These are phyloP conservation scores for Arthrinium puccinioides DNA, from an alignment of 2,329 filamentous ascomycete species.

Conservation along the genomic window DNA sequence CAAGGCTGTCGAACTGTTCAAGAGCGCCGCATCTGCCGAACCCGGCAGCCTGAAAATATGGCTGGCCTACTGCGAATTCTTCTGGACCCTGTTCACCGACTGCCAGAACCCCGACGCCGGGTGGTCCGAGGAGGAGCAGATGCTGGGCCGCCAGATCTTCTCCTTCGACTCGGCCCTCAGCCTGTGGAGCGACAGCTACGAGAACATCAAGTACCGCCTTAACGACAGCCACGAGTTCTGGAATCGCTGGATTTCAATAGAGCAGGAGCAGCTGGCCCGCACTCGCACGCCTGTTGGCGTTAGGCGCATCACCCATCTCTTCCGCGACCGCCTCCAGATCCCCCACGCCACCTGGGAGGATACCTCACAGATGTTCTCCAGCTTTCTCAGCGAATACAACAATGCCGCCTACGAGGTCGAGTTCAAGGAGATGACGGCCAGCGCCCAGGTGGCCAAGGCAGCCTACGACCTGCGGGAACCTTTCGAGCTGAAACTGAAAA, in stretches of 20 bases:
- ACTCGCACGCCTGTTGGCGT: conserved; percentile 49
- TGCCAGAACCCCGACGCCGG: conserved; percentile 48
- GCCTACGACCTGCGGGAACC: conserved; percentile 58
- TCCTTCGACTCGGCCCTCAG: conserved; percentile 58
- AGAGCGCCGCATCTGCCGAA: conserved; percentile 62
- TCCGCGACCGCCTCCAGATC: conserved; percentile 61
- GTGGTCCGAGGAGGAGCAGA: conserved; percentile 61
- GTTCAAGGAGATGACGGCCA: conserved; percentile 61
- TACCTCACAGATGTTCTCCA: conserved; percentile 68
- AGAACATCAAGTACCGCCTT: conserved; percentile 65
- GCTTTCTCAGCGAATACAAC: conserved; percentile 66
- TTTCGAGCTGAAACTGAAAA: conserved; percentile 59
- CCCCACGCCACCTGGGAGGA: conserved; percentile 70
- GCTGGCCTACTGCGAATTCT: conserved; percentile 72
- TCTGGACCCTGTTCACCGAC: conserved; percentile 62
- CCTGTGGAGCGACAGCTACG: conserved; percentile 65
- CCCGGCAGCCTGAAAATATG: conserved; percentile 68
- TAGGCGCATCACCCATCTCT: conserved; percentile 60
- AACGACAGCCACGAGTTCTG: conserved; percentile 72
- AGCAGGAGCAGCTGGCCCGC: conserved; percentile 59
- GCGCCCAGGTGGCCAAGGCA: conserved; percentile 56
- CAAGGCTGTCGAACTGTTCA: conserved; percentile 64
- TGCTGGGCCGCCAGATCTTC: conserved; percentile 65
- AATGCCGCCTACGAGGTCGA: conserved; percentile 63
- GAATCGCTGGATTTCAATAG: conserved; percentile 69